Evolutionary conservation across 2,329 filamentous ascomycete genomes (phyloP), one percentile per base, ranked within the genome.

Genomic region (Fusarium miscanthi): DNA sequence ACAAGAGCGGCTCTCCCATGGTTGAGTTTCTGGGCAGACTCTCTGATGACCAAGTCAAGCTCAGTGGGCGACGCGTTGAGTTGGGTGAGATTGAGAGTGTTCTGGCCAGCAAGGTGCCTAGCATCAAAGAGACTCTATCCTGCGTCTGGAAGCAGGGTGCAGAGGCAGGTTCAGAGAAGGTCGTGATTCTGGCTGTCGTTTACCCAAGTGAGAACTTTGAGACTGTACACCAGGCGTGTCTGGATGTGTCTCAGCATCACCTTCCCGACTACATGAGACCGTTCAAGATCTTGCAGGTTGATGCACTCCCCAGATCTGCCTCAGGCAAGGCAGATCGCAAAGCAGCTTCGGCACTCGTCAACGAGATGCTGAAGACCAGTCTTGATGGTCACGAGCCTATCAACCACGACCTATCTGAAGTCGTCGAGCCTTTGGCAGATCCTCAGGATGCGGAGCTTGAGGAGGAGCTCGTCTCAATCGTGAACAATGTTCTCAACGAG

Each of bases 241-340:
- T 43, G 0, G n/a, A 63, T 1, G 42, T 25, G 10, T 43, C 63
- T 2, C 4, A 51, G 19, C 23, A 38, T 3, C 35, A 72, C 10
- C 30, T 71, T 0, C 68, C 68, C 0, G 68, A 72, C 19, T 71
- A 63, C n/a, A 71, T 72, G 69, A 68, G 69, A 7, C 68, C 69
- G 9, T 68, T 63, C 25, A 63, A 33, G 19, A 42, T 71, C 0
- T 3, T 71, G 1, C 3, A 27, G 4, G 35, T 69, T 0, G 46
- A 46, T 0, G 16, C 8, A 0, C 46, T 71, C 3, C 68, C 68
- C 0, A 56, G 59, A 19, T 71, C 68, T 10, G 14, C 46, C 2
- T 71, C 69, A 5, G 69, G 69, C 1, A 71, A 71, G 42, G 35
- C 25, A 0, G 63, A 71, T 21, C 69, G 69, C 2, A 71, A 31